phyloP scores from a whole-genome alignment of 495 filamentous ascomycete species.

The Penicillium samsonianum region DNA sequence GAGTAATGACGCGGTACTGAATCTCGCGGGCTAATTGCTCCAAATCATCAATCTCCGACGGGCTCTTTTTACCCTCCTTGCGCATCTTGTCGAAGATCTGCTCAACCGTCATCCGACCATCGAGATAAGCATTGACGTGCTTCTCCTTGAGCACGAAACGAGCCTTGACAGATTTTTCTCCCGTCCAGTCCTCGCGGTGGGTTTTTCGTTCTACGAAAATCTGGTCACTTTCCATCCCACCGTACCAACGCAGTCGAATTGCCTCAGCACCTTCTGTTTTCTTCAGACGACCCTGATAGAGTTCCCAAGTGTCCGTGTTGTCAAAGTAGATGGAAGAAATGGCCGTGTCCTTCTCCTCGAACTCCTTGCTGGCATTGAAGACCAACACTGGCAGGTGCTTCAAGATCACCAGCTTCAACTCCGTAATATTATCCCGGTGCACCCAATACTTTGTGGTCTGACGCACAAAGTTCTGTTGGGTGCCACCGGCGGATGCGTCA shows the following conservation, averaged over 20 bases:
- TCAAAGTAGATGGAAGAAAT: constrained; percentile 99
- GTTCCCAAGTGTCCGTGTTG: constrained; percentile 87
- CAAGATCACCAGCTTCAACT: constrained; percentile 93
- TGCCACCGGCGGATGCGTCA: constrained; percentile 85
- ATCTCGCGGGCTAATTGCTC: constrained; percentile 89
- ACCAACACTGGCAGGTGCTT: constrained; percentile 98
- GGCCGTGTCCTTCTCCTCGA: constrained; percentile 82
- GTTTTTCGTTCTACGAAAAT: constrained; percentile 98
- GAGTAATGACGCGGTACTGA: constrained; percentile 86
- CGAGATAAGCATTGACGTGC: constrained; percentile 86
- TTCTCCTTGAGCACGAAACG: constrained; percentile 96
- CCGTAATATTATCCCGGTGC: constrained; percentile 96
- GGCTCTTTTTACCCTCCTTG: constrained; percentile 88
- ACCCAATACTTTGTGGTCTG: constrained; percentile 99
- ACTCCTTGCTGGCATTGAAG: constrained; percentile 97
- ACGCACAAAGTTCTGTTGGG: constrained; percentile 92
- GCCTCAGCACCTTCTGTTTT: constrained; percentile 98
- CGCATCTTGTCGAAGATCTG: constrained; percentile 91
- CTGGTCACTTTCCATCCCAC: constrained; percentile 88
- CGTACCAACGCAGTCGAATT: constrained; percentile 96
- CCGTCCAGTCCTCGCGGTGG: constrained; percentile 98
- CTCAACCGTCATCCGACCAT: constrained; percentile 76
- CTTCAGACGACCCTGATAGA: constrained; percentile 91
- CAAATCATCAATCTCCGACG: constrained; percentile 84
- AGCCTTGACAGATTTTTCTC: constrained; percentile 97